These are phyloP conservation scores for Fusarium tjaetaba DNA, from an alignment of 2,329 filamentous ascomycete genomes.

Conservation along the genomic window DNA sequence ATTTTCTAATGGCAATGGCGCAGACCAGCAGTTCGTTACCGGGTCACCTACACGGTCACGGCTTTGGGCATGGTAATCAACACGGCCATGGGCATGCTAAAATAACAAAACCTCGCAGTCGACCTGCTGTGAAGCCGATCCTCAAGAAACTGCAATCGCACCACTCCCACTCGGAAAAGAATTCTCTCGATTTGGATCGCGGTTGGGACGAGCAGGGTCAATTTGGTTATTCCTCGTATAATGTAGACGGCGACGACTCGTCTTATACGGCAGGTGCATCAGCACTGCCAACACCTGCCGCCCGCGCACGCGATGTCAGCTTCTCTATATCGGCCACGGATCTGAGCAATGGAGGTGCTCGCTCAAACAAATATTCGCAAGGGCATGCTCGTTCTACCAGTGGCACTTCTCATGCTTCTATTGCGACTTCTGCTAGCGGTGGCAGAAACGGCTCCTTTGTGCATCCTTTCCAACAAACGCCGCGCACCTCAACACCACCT, in stretches of 20 bases:
- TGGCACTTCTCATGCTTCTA: slow-evolving; percentile 66
- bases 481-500: slow-evolving; percentile 68
- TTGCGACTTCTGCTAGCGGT: slow-evolving; percentile 65
- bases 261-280: slow-evolving; percentile 35
- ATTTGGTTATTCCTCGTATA: slow-evolving; percentile 46
- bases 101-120: slow-evolving; percentile 57
- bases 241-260: slow-evolving; percentile 42
- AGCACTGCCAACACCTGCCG: slow-evolving; percentile 35
- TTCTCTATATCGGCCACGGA: slow-evolving; percentile 56
- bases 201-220: slow-evolving; percentile 65
- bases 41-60: slow-evolving; percentile 37
- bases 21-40: slow-evolving; percentile 37
- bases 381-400: slow-evolving; percentile 68
- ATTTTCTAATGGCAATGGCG: slow-evolving; percentile 38
- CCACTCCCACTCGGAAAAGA: slow-evolving; percentile 67
- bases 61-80: slow-evolving; percentile 30
- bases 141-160: slow-evolving; percentile 64
- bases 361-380: slow-evolving; percentile 61
- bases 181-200: slow-evolving; percentile 70
- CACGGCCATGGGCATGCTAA: slow-evolving; percentile 38
- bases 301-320: slow-evolving; percentile 54
- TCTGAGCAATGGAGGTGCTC: slow-evolving; percentile 41
- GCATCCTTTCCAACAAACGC: slow-evolving; percentile 73
- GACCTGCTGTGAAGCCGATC: slow-evolving; percentile 67
- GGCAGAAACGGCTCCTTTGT: slow-evolving; percentile 63